phyloP scores from a whole-genome alignment of 75 land plant species.

The Pinus albicaulis region DNA sequence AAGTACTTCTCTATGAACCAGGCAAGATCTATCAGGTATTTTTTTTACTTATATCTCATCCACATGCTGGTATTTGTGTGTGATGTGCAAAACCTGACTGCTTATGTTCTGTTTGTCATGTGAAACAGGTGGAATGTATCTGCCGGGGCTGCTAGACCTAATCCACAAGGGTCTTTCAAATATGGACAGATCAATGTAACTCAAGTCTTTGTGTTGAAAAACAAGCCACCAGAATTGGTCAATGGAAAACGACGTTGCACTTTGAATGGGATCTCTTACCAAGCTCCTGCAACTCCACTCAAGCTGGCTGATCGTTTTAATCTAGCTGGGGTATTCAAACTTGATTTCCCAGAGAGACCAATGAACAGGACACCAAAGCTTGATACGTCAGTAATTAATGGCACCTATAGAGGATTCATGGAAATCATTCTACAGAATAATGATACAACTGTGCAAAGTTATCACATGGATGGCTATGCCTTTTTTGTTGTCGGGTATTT shows the following conservation, averaged over 20 bases:
- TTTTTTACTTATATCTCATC: slow-evolving; percentile 4
- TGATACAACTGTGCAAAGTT: slow-evolving; percentile 68
- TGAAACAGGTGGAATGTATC: slow-evolving; percentile 75
- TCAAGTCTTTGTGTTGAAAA: slow-evolving; percentile 55
- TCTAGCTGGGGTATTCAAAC: slow-evolving; percentile 59
- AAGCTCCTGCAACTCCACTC: slow-evolving; percentile 69
- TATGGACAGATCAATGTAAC: slow-evolving; percentile 86
- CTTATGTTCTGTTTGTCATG: neutral
- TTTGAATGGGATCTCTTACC: slow-evolving; percentile 72
- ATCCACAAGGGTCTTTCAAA: slow-evolving; percentile 90
- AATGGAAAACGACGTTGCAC: slow-evolving; percentile 55
- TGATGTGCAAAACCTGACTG: neutral
- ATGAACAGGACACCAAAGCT: slow-evolving; percentile 44
- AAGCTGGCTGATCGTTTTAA: slow-evolving; percentile 75
- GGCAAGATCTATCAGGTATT: slow-evolving; percentile 77
- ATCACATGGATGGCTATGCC: slow-evolving; percentile 93
- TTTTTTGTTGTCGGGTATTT: slow-evolving; percentile 91
- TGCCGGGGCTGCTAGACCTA: slow-evolving; percentile 93
- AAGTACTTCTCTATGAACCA: slow-evolving; percentile 78
- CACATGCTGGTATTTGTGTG: neutral
- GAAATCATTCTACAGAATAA: slow-evolving; percentile 85
- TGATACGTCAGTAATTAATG: slow-evolving; percentile 73
- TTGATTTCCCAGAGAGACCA: slow-evolving; percentile 74
- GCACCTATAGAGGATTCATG: slow-evolving; percentile 76
- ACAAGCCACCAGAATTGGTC: slow-evolving; percentile 46